Percentiles rank a stretch among this genome's conserved stretches.
These are phyloP conservation scores for Pseudogymnoascus sp. DNA, from an alignment of 2,329 filamentous ascomycete species.

Conservation along the genomic window DNA sequence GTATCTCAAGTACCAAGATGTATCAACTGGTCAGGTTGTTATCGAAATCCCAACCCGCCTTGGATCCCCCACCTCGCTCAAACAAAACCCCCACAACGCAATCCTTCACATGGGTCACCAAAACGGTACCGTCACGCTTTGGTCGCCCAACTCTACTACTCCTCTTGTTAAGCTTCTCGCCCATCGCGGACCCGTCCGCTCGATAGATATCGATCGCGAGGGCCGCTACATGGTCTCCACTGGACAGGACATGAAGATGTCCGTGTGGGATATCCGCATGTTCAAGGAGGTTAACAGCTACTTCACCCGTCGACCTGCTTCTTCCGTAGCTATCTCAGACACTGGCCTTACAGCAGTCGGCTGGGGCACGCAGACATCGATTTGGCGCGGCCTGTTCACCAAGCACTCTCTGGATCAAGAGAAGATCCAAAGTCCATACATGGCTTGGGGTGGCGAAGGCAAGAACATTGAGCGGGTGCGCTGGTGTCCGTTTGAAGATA, in stretches of 20 bases:
- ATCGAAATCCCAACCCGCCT: slow-evolving; percentile 77
- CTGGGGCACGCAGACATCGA: slow-evolving; percentile 79
- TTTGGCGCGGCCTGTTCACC: slow-evolving; percentile 87
- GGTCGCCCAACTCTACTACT: slow-evolving; percentile 85
- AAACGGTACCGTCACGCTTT: slow-evolving; percentile 88
- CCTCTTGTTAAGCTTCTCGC: slow-evolving; percentile 86
- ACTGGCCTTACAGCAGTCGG: slow-evolving; percentile 79
- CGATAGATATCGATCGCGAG: slow-evolving; percentile 76
- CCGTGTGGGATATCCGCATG: slow-evolving; percentile 93
- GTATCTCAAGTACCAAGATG: slow-evolving; percentile 88
- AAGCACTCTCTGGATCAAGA: slow-evolving; percentile 62
- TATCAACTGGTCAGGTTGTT: slow-evolving; percentile 83
- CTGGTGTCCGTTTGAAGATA: slow-evolving; percentile 94
- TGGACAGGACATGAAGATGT: slow-evolving; percentile 83
- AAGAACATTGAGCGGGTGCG: slow-evolving; percentile 68
- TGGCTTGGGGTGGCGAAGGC: slow-evolving; percentile 86
- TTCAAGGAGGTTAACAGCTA: slow-evolving; percentile 90
- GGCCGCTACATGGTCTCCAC: slow-evolving; percentile 94
- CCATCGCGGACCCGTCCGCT: slow-evolving; percentile 80
- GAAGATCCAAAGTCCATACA: slow-evolving; percentile 81
- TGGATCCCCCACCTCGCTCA: slow-evolving; percentile 73
- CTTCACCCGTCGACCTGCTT: slow-evolving; percentile 72
- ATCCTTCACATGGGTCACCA: slow-evolving; percentile 89
- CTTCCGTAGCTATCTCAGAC: slow-evolving; percentile 82
- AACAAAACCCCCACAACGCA: slow-evolving; percentile 87